These are phyloP conservation scores for Dicorynia guianensis DNA, from an alignment of 306 rosid species.

Conservation along the genomic window DNA sequence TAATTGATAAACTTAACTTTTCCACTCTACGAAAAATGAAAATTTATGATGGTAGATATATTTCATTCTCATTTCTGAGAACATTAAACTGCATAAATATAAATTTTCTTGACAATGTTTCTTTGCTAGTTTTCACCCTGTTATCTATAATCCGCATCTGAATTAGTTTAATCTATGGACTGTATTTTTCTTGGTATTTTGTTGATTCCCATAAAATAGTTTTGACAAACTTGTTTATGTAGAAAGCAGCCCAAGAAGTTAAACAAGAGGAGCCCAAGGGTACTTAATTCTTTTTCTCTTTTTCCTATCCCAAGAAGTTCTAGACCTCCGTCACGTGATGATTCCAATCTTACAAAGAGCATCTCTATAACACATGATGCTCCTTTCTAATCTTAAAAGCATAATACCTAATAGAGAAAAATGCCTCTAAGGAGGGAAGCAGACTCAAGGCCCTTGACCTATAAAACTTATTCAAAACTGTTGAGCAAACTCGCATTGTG, in stretches of 20 bases:
- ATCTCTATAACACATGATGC: no score
- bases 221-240: conserved; percentile 32
- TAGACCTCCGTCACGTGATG: conserved; percentile 51
- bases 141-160: conserved; percentile 15
- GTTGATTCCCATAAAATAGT: conserved; percentile 6
- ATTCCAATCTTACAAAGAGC: no score
- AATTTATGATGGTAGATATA: conserved; percentile 3
- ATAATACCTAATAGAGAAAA: no score
- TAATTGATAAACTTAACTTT: not conserved
- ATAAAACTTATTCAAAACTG: no score
- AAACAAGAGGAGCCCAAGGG: no score
- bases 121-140: not conserved
- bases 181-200: not conserved
- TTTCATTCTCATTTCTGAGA: conserved; percentile 15
- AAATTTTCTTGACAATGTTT: conserved; percentile 4
- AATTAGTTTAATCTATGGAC: conserved; percentile 18
- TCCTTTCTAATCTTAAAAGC: no score
- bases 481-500: no score
- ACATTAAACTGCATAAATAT: conserved; percentile 5
- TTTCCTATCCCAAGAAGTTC: no score
- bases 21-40: conserved; percentile 5
- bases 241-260: conserved; percentile 58
- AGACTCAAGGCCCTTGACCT: no score
- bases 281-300: no score
- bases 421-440: no score